Percentiles rank a stretch among this genome's conserved stretches.
phyloP scores from a whole-genome alignment of 2,329 filamentous ascomycete genomes.

The Xylaria multiplex region DNA sequence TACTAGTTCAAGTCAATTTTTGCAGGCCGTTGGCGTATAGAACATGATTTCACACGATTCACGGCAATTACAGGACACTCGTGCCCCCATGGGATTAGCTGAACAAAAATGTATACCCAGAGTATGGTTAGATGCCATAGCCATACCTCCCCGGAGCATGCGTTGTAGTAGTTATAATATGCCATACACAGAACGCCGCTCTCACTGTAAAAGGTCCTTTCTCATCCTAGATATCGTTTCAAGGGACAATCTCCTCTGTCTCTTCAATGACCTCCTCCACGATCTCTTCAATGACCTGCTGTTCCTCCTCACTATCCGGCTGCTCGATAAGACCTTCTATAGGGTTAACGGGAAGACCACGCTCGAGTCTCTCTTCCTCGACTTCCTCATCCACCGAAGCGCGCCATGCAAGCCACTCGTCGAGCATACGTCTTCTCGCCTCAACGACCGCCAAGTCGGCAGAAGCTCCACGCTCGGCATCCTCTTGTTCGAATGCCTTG shows the following conservation, averaged over 20 bases:
- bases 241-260: conserved; percentile 77
- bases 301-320: conserved; percentile 73
- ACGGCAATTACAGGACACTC: not conserved
- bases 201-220: conserved; percentile 31
- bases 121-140: conserved; percentile 21
- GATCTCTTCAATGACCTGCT: conserved; percentile 85
- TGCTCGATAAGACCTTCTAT: conserved; percentile 70
- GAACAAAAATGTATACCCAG: conserved; percentile 22
- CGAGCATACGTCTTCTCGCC: conserved; percentile 80
- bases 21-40: too few relatives aligned
- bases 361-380: conserved; percentile 73
- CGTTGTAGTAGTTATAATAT: conserved; percentile 35
- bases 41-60: not conserved
- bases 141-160: conserved; percentile 19
- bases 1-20: too few relatives aligned
- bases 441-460: conserved; percentile 96
- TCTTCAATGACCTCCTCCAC: conserved; percentile 86
- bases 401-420: conserved; percentile 91
- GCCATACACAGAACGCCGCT: conserved; percentile 44
- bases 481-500: conserved; percentile 93
- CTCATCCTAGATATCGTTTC: not conserved
- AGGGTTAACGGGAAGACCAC: conserved; percentile 73
- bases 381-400: conserved; percentile 77
- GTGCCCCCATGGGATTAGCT: conserved; percentile 4
- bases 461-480: conserved; percentile 90